Base-by-base conservation (phyloP, 331 rosid genomes). In the Arachis monticola region DNA sequence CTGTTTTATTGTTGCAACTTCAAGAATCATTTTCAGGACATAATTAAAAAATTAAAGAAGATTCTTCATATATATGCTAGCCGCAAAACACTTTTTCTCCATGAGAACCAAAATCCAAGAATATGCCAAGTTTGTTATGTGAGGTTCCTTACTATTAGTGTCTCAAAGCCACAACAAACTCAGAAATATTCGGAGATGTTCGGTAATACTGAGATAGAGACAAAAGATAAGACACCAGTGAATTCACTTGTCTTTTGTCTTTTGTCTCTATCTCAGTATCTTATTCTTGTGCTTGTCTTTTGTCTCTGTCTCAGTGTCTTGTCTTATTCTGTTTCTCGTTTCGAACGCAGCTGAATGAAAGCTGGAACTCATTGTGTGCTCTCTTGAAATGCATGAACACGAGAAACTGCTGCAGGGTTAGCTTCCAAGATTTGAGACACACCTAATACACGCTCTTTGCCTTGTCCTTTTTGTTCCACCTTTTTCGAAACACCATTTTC, bases 401-500 rank as follows among this genome's bases (percentile, higher is more conserved):
- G 67, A 79, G 78, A 76, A 68, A 72, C 55, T 7, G 88, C 85
- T 41, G 79, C 86, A 35, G 73, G 81, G 57, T 79, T 85, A 55
- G 85, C 81, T 78, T 76, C 77, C 83, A 84, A 67, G 80, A 84
- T 64, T 14, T 73, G 80, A 75, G 87, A 81, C 27, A 83, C 66
- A 9, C 74, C 80, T 61, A 58, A 52, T 12, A 68, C 55, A 47
- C 63, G 74, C 50, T 73, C 78, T 61, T 75, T 72, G 56, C 76
- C 81, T 17, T 80, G 80, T 53, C 60, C 82, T 51, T 22, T 42
- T 22, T 22, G 27, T 22, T 22, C 27, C 27, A 22, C 27, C 27
- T 22, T 22, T 44, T 56, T 65, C 31, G 17, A 63, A 52, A 74
- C 8, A 4, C 10, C 27, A 67, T 35, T 58, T 66, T 75, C 73